phyloP scores from a whole-genome alignment of 2,329 filamentous ascomycete genomes.

The Pyrenophora graminea region DNA sequence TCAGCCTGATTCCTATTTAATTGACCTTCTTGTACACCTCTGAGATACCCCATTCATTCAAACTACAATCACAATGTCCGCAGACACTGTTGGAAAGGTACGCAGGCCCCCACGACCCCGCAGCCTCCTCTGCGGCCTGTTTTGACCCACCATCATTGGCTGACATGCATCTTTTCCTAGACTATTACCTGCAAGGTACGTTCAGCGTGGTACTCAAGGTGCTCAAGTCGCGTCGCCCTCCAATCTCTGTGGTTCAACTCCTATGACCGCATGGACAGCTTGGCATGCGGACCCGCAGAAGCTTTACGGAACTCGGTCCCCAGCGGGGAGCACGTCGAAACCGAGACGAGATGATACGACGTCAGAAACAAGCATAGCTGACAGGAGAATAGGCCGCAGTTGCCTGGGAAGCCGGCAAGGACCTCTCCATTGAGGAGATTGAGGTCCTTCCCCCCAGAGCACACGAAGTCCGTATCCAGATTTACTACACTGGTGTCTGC shows the following conservation, averaged over 20 bases:
- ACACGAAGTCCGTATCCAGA: constrained; percentile 94
- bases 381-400: constrained; percentile 71
- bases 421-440: constrained; percentile 85
- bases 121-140: background rate
- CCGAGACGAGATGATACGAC: too few relatives aligned
- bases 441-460: constrained; percentile 88
- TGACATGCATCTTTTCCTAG: constrained; percentile 52
- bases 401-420: constrained; percentile 94
- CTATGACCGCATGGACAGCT: constrained; percentile 13
- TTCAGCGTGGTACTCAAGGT: constrained; percentile 54
- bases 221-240: constrained; percentile 3
- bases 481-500: constrained; percentile 98
- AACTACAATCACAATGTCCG: constrained; percentile 50
- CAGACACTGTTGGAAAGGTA: constrained; percentile 60
- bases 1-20: constrained; percentile 10
- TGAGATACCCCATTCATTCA: constrained; percentile 21
- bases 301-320: too few relatives aligned
- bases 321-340: background rate
- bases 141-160: constrained; percentile 1
- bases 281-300: constrained; percentile 39
- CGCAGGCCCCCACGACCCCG: background rate
- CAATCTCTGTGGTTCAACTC: background rate
- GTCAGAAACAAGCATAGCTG: constrained; percentile 15
- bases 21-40: constrained; percentile 4
- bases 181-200: constrained; percentile 91